These are phyloP conservation scores for Fusarium goolgardi DNA, from an alignment of 2,329 filamentous ascomycete species.

Conservation along the genomic window DNA sequence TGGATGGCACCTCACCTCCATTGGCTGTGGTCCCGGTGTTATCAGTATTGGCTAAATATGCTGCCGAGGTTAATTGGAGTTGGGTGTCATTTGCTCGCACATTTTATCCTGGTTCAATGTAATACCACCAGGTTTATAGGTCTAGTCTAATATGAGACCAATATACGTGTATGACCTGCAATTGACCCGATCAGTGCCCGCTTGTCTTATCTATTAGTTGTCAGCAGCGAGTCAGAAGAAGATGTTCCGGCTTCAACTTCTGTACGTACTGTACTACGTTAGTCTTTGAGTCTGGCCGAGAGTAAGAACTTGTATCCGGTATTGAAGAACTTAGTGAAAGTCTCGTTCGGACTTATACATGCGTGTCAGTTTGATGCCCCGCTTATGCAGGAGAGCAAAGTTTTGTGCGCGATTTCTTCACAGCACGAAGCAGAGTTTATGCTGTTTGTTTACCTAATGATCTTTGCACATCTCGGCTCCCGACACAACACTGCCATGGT, in stretches of 20 bases:
- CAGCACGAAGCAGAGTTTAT: background rate
- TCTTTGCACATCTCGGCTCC: background rate
- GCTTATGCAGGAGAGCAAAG: background rate
- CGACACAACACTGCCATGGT: background rate
- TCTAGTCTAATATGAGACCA: background rate
- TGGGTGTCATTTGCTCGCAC: background rate
- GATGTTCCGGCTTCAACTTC: no score
- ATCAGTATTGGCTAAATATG: conserved; percentile 4
- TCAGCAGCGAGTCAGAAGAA: background rate
- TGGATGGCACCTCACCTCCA: conserved; percentile 36
- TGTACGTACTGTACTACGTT: background rate
- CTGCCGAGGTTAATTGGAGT: background rate
- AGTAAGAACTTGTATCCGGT: background rate
- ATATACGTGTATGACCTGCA: no score
- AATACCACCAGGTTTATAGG: background rate
- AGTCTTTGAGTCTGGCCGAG: background rate
- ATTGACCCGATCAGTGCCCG: background rate
- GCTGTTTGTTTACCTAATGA: background rate
- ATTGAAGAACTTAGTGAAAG: background rate
- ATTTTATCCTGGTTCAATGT: background rate
- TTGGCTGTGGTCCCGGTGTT: conserved; percentile 23
- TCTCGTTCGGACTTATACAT: background rate
- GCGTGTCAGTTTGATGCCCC: background rate
- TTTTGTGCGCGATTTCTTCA: conserved; percentile 23
- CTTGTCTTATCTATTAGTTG: background rate